phyloP scores from a whole-genome alignment of 2,329 filamentous ascomycete genomes.

The Talaromyces sp. region DNA sequence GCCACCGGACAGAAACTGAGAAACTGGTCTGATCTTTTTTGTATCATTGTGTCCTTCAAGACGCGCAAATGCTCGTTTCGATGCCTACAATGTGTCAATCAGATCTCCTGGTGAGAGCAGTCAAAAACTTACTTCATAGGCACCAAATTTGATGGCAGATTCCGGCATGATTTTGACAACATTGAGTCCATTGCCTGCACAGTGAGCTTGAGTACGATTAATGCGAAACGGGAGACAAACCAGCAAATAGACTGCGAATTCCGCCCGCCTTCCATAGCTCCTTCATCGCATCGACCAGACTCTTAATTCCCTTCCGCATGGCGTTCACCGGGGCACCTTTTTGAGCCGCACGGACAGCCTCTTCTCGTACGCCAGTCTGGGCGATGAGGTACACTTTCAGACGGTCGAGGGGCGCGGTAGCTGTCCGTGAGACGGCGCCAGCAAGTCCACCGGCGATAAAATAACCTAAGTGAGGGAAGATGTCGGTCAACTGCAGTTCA shows the following conservation, averaged over 20 bases:
- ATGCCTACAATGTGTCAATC: constrained; percentile 53
- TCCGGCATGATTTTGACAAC: constrained; percentile 98
- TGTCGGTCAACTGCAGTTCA: constrained; percentile 47
- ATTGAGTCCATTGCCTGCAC: constrained; percentile 85
- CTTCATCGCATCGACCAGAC: constrained; percentile 68
- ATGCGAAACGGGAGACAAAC: constrained; percentile 50
- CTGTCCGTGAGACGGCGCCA: constrained; percentile 90
- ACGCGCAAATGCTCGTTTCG: constrained; percentile 79
- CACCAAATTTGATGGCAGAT: constrained; percentile 96
- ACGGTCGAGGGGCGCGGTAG: constrained; percentile 92
- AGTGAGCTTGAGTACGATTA: constrained; percentile 5
- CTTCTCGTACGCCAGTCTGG: constrained; percentile 65
- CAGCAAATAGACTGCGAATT: constrained; percentile 85
- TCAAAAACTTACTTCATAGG: constrained; percentile 66
- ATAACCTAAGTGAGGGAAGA: constrained; percentile 68
- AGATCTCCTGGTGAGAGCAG: background rate
- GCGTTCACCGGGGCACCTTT: constrained; percentile 65
- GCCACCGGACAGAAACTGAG: constrained; percentile 88
- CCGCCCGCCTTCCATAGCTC: constrained; percentile 85
- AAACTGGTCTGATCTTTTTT: constrained; percentile 72
- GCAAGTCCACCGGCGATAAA: constrained; percentile 93
- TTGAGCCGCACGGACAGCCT: constrained; percentile 64
- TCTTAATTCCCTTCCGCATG: constrained; percentile 62
- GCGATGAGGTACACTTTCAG: constrained; percentile 97
- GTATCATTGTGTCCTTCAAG: constrained; percentile 86